phyloP scores from a whole-genome alignment of 2,329 filamentous ascomycete genomes.

The Amphichorda felina region DNA sequence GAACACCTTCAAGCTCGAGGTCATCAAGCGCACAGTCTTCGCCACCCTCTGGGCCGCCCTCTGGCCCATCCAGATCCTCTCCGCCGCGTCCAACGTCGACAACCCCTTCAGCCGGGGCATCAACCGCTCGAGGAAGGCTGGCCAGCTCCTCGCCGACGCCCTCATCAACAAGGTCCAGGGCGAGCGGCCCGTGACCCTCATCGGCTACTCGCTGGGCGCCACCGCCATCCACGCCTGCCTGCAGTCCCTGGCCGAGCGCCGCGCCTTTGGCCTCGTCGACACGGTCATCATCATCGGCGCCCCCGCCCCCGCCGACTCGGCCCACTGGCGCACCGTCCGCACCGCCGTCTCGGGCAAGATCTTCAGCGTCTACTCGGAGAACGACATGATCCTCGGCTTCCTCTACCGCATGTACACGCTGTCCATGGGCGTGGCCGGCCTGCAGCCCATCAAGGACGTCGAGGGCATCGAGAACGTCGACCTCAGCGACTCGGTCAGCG shows the following conservation, averaged over 20 bases:
- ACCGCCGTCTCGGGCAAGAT: slow-evolving; percentile 70
- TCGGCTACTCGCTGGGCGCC: slow-evolving; percentile 75
- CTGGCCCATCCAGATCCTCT: slow-evolving; percentile 57
- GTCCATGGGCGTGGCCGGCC: slow-evolving; percentile 70
- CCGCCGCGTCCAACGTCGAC: slow-evolving; percentile 57
- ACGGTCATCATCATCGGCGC: slow-evolving; percentile 74
- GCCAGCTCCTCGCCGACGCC: slow-evolving; percentile 68
- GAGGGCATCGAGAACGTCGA: slow-evolving; percentile 50
- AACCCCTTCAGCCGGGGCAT: slow-evolving; percentile 74
- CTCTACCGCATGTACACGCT: slow-evolving; percentile 77
- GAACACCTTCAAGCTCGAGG: slow-evolving; percentile 59
- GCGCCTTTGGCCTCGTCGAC: slow-evolving; percentile 75
- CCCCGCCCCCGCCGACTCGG: slow-evolving; percentile 59
- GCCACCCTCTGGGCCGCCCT: slow-evolving; percentile 56
- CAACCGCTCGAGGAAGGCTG: slow-evolving; percentile 68
- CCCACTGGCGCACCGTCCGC: slow-evolving; percentile 66
- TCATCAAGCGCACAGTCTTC: slow-evolving; percentile 62
- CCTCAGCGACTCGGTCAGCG: slow-evolving; percentile 38
- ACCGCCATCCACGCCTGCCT: slow-evolving; percentile 76
- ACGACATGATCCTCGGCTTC: slow-evolving; percentile 80
- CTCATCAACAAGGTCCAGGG: slow-evolving; percentile 74
- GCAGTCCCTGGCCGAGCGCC: slow-evolving; percentile 60
- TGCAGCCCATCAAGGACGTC: slow-evolving; percentile 60
- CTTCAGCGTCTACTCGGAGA: slow-evolving; percentile 79
- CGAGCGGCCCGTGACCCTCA: slow-evolving; percentile 65